Evolutionary conservation across 306 rosid genomes (phyloP), one percentile per base, ranked within the genome.

Genomic region (Chamaecrista fasciculata): DNA sequence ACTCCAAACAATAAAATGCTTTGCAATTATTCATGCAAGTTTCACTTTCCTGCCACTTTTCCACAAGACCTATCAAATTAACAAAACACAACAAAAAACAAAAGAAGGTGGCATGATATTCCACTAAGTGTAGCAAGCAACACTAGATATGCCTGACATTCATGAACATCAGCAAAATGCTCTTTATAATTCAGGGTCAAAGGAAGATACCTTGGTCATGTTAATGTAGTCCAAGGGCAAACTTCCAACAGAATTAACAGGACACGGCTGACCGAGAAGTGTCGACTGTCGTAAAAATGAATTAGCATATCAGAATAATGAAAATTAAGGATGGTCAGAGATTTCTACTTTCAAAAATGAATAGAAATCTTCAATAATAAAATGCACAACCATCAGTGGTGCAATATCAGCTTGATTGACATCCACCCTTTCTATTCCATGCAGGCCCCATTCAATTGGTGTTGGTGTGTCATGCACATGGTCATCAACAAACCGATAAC

Each of bases 341-440:
- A 68, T 67, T 64, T 42, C 51, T 44, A 48, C 19, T 33, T 19
- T 28, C 25, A 73, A 11, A 51, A 39, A 69, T 53, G 65, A 71
- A 62, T 15, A 39, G 8, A 56, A 64, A 33, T 50, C 29, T 14
- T 62, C 6, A 44, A 62, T 39, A 46, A 60, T 14, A 76, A 62
- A 60, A 14, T 67, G 66, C 19, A 75, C 78, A 69, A 89, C 97
- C 97, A 91, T 91, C 43, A 91, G 93, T 28, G 97, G 96, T 59
- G 97, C 87, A 71, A 91, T 91, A 66, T 91, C 97, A 62, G 97
- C 97, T 74, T 91, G 96, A 80, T 91, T 89, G 74, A 91, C 96
- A 80, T 91, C 97, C 78, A 85, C 97, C 81, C 97, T 83, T 79
- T 91, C 97, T 71, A 91, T 74, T 61, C 68, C 91, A 71, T 80